Percentiles rank a stretch among this genome's conserved stretches.
These are phyloP conservation scores for Wickerhamiella sergipiensis DNA, from an alignment of 805 yeast species.

Conservation along the genomic window DNA sequence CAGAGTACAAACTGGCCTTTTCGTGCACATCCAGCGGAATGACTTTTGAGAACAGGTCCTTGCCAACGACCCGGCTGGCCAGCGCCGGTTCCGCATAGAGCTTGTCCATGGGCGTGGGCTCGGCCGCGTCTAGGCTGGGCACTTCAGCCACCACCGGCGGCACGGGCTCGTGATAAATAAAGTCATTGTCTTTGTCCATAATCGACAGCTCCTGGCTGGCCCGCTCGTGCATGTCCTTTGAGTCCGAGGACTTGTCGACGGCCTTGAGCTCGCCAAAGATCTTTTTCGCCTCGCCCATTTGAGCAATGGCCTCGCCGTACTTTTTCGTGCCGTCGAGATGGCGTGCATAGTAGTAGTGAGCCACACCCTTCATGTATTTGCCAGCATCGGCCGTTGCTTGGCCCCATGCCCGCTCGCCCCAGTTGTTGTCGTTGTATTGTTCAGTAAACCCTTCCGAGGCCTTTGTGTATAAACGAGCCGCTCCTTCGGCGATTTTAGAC, in stretches of 20 bases:
- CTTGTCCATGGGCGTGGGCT: conserved; percentile 36
- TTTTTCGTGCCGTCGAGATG: conserved; percentile 41
- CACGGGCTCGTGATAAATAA: conserved; percentile 66
- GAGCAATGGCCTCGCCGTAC: conserved; percentile 67
- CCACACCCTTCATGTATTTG: conserved; percentile 42
- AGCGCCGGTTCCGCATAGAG: conserved; percentile 30
- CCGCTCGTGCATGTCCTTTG: conserved; percentile 1
- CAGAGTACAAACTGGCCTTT: conserved; percentile 75
- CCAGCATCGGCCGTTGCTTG: conserved; percentile 38
- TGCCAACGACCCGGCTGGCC: conserved; percentile 29
- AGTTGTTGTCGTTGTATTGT: conserved; percentile 21
- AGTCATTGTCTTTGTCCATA: conserved; percentile 73
- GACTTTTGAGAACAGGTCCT: conserved; percentile 59
- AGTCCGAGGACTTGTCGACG: conserved; percentile 18
- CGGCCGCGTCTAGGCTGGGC: conserved; percentile 55
- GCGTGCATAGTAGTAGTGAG: conserved; percentile 46
- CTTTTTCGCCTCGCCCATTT: conserved; percentile 35
- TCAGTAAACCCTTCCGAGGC: conserved; percentile 32
- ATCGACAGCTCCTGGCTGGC: conserved; percentile 10
- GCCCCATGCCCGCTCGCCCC: conserved; percentile 39
- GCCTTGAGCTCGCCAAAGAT: conserved; percentile 17
- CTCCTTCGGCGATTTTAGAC: conserved; percentile 58
- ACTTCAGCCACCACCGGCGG: conserved; percentile 58
- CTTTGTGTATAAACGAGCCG: conserved; percentile 41
- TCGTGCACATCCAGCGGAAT: conserved; percentile 83